phyloP scores from a whole-genome alignment of 306 rosid genomes.

The Vigna trinervia region DNA sequence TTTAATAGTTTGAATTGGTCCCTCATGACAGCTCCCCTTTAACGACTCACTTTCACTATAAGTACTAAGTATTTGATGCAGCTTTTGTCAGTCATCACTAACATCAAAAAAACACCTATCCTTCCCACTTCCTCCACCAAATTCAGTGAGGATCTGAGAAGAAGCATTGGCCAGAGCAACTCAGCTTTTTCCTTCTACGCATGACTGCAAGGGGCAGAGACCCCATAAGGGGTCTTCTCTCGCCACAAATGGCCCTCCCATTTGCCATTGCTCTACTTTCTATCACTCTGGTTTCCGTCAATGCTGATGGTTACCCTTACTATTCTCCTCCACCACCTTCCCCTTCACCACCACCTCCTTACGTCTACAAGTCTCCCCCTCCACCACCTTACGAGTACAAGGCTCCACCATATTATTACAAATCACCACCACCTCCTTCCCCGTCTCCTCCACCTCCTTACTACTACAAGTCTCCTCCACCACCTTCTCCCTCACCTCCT shows the following conservation, averaged over 20 bases:
- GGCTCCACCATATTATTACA: slow-evolving; percentile 45
- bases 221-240: slow-evolving; percentile 75
- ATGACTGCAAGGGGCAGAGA: slow-evolving; percentile 69
- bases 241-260: slow-evolving; percentile 74
- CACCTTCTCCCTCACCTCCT: slow-evolving; percentile 54
- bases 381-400: slow-evolving; percentile 44
- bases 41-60: slow-evolving; percentile 67
- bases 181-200: slow-evolving; percentile 30
- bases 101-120: neutral
- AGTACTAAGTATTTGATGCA: slow-evolving; percentile 51
- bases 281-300: slow-evolving; percentile 62
- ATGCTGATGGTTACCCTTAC: slow-evolving; percentile 78
- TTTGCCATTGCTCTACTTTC: slow-evolving; percentile 65
- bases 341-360: slow-evolving; percentile 52
- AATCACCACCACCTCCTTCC: slow-evolving; percentile 55
- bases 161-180: slow-evolving; percentile 50
- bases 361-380: slow-evolving; percentile 32
- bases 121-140: slow-evolving; percentile 1
- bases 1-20: slow-evolving; percentile 55
- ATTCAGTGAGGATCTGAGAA: slow-evolving; percentile 35
- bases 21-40: slow-evolving; percentile 69
- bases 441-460: slow-evolving; percentile 50
- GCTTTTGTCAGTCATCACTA: slow-evolving; percentile 45
- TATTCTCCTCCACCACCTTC: slow-evolving; percentile 62
- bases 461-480: slow-evolving; percentile 61